Base-by-base conservation (phyloP, 345 rosid species). In the Draba incana region DNA sequence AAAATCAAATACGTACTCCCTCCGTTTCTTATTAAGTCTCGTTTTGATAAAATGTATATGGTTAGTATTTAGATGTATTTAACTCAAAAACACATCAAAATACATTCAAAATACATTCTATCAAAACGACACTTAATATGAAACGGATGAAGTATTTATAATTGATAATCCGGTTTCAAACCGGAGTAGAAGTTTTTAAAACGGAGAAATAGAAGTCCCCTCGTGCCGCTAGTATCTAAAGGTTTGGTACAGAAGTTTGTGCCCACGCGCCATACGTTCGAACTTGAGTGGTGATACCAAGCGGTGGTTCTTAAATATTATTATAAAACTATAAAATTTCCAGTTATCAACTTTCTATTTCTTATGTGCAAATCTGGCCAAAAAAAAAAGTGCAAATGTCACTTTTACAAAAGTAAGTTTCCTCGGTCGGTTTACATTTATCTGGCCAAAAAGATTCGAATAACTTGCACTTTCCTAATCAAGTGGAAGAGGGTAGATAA, bases 171-270 rank as follows among this genome's bases (percentile, higher is more conserved):
- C n/a, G n/a, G n/a, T n/a, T n/a, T n/a, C n/a, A n/a, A n/a, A n/a
- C n/a, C n/a, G n/a, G n/a, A n/a, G n/a, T n/a, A n/a, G 30, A 35
- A 8, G 7, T 12, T 16, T 28, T 11, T 3, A 43, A 52, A 16
- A 68, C 30, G 47, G 57, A 77, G 30, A 61, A 72, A 62, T 44
- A 73, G 72, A 64, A 62, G 52, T 55, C 75, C 75, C 71, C 76
- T 75, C 72, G 85, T 83, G 89, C 84, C 80, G 80, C 84, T 83
- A 67, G 80, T 84, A 82, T 85, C 88, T 85, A 68, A 74, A 72
- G 66, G 72, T 54, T 37, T 69, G 64, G 79, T 83, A 68, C 92
- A 86, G 85, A 64, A 79, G 86, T 92, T 83, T 75, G 95, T 84
- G 95, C 88, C 86, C 78, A 69, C 72, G 71, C 15, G 77, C 84